Conservation (phyloP, 1,139 yeast species). For the Candida pseudocylindracea region DNA sequence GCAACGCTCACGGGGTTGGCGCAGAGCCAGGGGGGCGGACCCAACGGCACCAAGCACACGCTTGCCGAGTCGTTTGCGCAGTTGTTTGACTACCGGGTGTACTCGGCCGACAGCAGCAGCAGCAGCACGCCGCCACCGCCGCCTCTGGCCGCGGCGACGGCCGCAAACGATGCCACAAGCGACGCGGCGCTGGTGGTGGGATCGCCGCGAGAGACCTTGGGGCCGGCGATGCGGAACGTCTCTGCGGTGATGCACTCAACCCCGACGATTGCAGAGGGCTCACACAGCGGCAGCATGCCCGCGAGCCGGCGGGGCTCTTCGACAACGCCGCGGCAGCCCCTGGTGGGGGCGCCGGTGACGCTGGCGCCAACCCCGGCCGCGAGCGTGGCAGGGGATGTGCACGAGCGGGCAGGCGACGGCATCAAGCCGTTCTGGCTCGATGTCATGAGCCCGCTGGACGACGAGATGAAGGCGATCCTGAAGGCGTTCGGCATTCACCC, state of each 20-base stretch:
- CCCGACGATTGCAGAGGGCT: too few species aligned
- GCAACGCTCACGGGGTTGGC: conserved; percentile 66
- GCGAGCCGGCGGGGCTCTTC: too few species aligned
- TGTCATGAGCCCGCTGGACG: conserved; percentile 82
- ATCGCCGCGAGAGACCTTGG: too few species aligned
- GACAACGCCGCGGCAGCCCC: too few species aligned
- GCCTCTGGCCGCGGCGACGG: neutral
- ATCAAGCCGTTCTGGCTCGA: conserved; percentile 74
- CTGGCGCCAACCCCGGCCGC: neutral
- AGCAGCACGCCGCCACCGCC: neutral
- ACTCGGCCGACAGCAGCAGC: neutral
- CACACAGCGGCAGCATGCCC: too few species aligned
- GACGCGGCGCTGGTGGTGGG: too few species aligned
- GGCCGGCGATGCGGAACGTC: too few species aligned
- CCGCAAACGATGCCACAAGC: neutral
- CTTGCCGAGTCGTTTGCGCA: neutral
- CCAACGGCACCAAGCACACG: too few species aligned
- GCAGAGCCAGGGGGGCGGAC: neutral
- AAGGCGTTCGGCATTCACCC: conserved; percentile 93
- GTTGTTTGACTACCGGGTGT: neutral
- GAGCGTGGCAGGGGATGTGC: too few species aligned
- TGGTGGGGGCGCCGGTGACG: neutral
- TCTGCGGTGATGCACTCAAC: too few species aligned
- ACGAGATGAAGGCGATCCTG: conserved; percentile 82
- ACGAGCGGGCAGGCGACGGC: too few species aligned